Base-by-base conservation (phyloP, 805 yeast species). In the Teunomyces pallodes region DNA sequence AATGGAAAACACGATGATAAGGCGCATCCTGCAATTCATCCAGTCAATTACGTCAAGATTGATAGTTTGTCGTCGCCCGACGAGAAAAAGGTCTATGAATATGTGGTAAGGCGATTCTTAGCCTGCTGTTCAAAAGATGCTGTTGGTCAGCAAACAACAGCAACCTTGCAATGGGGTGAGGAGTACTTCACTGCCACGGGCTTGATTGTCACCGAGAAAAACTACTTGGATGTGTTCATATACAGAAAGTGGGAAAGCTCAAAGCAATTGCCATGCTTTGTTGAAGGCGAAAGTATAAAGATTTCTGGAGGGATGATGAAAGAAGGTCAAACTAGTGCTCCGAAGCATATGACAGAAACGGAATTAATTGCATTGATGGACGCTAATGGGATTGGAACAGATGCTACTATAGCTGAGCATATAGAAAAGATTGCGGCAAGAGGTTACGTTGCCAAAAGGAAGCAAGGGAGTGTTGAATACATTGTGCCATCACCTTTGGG, bases 11-110 rank as follows among this genome's bases (percentile, higher is more conserved):
- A 88, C 60, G 87, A 90, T 60, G 99, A 94, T 69, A 84, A 90
- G 61, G 98, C 99, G 20, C 99, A 94, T 77, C 98, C 99, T 4
- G 97, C 99, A 0, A 94, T 94, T 49, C 97, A 94, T 65, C 99
- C 99, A 0, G 82, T 89, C 9, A 70, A 69, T 49, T 79, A 71
- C 54, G 75, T 59, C 28, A 72, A 66, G 42, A 47, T 65, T 16
- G 59, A 59, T 31, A 44, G 56, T 32, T 53, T 70, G 9, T 62
- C 58, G 43, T 60, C 53, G 24, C 66, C 62, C 0, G 79, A 78
- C 45, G 86, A 87, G 52, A 79, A 77, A 56, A 83, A 78, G 51
- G 92, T 94, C 0, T 94, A 91, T 64, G 96, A 89, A 62, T 90
- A 87, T 57, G 83, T 94, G 1, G 87, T 86, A 2, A 75, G 97